phyloP scores from a whole-genome alignment of 2,329 filamentous ascomycete species.

The Diaporthe amygdali region DNA sequence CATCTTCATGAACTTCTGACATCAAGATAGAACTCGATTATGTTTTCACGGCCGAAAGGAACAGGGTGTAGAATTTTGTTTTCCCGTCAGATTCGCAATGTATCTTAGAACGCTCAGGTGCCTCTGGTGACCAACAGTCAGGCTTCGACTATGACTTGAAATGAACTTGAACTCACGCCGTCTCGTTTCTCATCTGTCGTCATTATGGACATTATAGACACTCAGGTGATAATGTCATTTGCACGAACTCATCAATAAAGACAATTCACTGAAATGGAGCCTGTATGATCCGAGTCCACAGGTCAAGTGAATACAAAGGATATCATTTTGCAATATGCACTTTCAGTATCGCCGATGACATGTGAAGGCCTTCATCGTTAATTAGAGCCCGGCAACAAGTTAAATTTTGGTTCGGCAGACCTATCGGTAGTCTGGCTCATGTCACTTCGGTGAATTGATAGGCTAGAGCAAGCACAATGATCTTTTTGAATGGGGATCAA shows the following conservation, averaged over 20 bases:
- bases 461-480: not conserved
- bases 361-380: no score
- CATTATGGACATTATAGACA: not conserved
- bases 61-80: not conserved
- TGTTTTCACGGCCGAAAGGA: not conserved
- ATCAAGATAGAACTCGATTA: not conserved
- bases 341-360: not conserved
- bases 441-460: not conserved
- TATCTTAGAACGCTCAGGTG: not conserved
- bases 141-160: not conserved
- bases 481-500: not conserved
- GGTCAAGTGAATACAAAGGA: not conserved
- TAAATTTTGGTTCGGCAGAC: no score
- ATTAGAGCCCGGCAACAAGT: not conserved
- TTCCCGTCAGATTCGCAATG: not conserved
- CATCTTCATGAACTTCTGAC: conserved; percentile 20
- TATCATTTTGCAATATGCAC: not conserved
- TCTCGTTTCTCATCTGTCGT: not conserved
- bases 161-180: not conserved
- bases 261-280: no score
- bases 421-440: not conserved
- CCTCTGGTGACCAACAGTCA: not conserved
- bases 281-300: no score
- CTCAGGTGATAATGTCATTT: not conserved
- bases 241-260: not conserved